Evolutionary conservation across 2,329 filamentous ascomycete genomes (phyloP).

Genomic region (Fusarium bulbicola): DNA sequence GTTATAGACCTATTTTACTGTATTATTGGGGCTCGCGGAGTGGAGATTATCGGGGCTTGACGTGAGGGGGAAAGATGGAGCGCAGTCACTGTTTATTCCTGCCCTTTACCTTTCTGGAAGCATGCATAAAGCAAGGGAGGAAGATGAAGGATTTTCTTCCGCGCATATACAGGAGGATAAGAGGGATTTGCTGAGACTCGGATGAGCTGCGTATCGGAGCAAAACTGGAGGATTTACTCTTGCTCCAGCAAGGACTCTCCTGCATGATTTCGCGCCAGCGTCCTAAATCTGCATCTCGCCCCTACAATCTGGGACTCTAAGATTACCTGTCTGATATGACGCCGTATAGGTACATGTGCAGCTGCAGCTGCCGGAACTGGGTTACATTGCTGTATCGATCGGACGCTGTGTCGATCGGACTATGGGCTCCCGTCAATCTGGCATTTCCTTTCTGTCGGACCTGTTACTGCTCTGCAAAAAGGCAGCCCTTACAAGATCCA

Average conservation of each 20-base stretch:
- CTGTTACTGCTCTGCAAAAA: neutral
- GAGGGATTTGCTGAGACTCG: conserved; percentile 16
- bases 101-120: conserved; percentile 5
- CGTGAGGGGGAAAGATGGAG: conserved; percentile 26
- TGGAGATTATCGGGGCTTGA: conserved; percentile 27
- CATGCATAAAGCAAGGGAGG: conserved; percentile 28
- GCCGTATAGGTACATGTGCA: neutral
- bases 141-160: conserved; percentile 2
- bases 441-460: conserved; percentile 12
- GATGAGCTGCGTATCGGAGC: neutral
- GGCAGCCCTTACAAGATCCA: conserved; percentile 20
- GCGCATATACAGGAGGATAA: neutral
- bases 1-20: too few relatives aligned
- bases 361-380: conserved; percentile 14
- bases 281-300: neutral
- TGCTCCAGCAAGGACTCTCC: neutral
- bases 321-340: conserved; percentile 1
- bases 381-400: neutral
- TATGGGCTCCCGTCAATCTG: conserved; percentile 13
- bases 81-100: neutral
- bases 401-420: conserved; percentile 12
- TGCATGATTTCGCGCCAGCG: neutral
- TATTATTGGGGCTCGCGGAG: neutral
- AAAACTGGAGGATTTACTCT: neutral
- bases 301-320: neutral